Conservation (phyloP, 495 filamentous ascomycete genomes). For the Podospora pseudopauciseta region DNA sequence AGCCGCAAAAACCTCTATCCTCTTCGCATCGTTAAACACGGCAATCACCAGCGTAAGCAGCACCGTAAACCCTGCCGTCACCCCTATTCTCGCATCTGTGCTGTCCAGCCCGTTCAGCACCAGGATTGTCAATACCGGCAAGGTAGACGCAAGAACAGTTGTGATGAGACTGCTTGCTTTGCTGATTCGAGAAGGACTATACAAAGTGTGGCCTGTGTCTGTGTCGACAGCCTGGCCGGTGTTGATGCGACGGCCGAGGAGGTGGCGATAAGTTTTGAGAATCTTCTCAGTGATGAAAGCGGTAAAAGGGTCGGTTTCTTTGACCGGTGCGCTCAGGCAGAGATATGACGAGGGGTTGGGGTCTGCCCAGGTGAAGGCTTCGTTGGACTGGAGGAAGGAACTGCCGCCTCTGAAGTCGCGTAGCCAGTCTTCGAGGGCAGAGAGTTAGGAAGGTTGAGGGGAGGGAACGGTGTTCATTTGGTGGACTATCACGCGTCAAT, state of each 20-base stretch:
- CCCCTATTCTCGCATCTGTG: not conserved
- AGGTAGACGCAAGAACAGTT: not conserved
- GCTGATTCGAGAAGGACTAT: not conserved
- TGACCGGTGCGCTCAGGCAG: not conserved
- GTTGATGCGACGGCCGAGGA: not conserved
- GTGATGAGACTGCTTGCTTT: slow-evolving; percentile 3
- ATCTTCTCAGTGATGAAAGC: not conserved
- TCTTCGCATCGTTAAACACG: not conserved
- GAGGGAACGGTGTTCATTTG: not conserved
- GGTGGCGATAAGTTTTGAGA: not conserved
- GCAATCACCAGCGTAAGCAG: not conserved
- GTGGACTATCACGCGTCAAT: not conserved
- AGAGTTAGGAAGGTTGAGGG: not conserved
- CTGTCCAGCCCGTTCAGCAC: not conserved
- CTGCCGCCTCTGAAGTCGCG: not conserved
- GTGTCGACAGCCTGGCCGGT: not conserved
- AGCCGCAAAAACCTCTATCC: slow-evolving; percentile 1
- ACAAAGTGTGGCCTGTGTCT: not conserved
- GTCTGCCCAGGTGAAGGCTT: not conserved
- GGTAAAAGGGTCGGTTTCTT: not conserved
- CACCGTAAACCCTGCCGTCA: not conserved
- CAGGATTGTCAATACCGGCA: not conserved
- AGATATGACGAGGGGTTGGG: not conserved
- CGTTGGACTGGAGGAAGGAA: not conserved
- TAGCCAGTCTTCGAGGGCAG: not conserved